Conservation (phyloP, 1,139 yeast genomes). For the Nematodospora anomalae region DNA sequence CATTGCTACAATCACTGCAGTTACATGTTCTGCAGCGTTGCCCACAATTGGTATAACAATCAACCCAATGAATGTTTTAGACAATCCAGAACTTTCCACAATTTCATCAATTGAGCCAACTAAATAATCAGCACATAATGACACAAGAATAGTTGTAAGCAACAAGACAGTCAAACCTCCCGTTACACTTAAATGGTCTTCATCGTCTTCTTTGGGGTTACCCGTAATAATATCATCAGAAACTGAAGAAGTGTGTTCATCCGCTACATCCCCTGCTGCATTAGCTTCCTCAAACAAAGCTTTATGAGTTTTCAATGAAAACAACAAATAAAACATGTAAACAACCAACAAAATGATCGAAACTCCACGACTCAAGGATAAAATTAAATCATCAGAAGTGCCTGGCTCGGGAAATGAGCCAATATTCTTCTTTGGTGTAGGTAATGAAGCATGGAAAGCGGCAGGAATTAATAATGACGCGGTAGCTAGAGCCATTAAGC, state of each 20-base stretch:
- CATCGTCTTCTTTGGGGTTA: slow-evolving; percentile 20
- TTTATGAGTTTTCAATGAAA: slow-evolving; percentile 88
- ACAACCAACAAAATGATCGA: slow-evolving; percentile 75
- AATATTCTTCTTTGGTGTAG: slow-evolving; percentile 42
- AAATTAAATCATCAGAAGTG: slow-evolving; percentile 50
- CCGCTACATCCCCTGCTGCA: slow-evolving; percentile 33
- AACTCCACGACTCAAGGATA: slow-evolving; percentile 83
- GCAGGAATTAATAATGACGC: slow-evolving; percentile 91
- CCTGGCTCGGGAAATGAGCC: slow-evolving; percentile 40
- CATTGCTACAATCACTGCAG: slow-evolving; percentile 92
- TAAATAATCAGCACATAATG: slow-evolving; percentile 88
- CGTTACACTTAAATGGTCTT: slow-evolving; percentile 35
- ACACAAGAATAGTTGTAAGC: slow-evolving; percentile 73
- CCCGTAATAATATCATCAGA: slow-evolving; percentile 21
- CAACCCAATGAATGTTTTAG: slow-evolving; percentile 93
- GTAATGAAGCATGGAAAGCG: slow-evolving; percentile 86
- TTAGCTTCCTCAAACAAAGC: slow-evolving; percentile 37
- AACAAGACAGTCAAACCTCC: slow-evolving; percentile 53
- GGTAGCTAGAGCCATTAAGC: slow-evolving; percentile 86
- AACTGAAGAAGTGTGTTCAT: slow-evolving; percentile 13
- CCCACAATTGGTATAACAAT: slow-evolving; percentile 95
- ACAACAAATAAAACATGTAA: slow-evolving; percentile 74
- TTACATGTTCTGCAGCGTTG: slow-evolving; percentile 97
- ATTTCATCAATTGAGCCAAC: slow-evolving; percentile 91
- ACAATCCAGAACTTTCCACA: slow-evolving; percentile 79